Percentiles rank a stretch among this genome's conserved stretches.
These are phyloP conservation scores for Asterophora lycoperdoides DNA, from an alignment of 768 basidiomycete species.

Conservation along the genomic window DNA sequence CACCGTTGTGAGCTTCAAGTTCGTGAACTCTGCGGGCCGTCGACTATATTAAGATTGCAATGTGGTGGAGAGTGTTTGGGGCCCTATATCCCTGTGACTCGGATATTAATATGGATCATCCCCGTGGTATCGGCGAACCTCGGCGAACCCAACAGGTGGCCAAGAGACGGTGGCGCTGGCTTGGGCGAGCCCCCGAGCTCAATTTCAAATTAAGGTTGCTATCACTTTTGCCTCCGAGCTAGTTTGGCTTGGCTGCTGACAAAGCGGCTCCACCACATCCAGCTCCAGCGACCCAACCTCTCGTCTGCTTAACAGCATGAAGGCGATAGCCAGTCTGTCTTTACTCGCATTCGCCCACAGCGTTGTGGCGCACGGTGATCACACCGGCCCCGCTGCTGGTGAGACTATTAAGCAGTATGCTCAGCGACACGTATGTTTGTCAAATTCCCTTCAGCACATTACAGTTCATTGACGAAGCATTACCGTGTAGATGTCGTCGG, in stretches of 20 bases:
- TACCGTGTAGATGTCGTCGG: constrained; percentile 69
- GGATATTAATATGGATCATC: too few relatives aligned
- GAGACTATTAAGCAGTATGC: constrained; percentile 83
- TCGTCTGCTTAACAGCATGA: constrained; percentile 37
- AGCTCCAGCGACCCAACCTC: too few relatives aligned
- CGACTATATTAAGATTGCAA: too few relatives aligned
- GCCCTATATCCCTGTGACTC: too few relatives aligned
- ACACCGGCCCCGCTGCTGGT: constrained; percentile 46
- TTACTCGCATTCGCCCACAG: constrained; percentile 32
- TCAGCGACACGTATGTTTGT: constrained; percentile 75
- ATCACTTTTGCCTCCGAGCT: background rate
- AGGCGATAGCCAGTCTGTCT: constrained; percentile 39
- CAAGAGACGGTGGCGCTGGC: too few relatives aligned
- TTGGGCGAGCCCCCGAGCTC: too few relatives aligned
- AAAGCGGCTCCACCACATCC: constrained; percentile 5
- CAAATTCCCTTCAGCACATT: constrained; percentile 7
- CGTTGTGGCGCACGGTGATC: constrained; percentile 54
- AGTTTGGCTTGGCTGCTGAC: constrained; percentile 8
- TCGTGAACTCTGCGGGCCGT: too few relatives aligned
- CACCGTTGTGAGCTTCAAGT: too few relatives aligned
- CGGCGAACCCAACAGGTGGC: too few relatives aligned
- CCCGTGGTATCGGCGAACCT: too few relatives aligned
- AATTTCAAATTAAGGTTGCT: too few relatives aligned
- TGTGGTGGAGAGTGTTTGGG: too few relatives aligned
- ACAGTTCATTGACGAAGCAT: constrained; percentile 16